Conservation (phyloP, 140 eudicot genomes). For the Artemisia princeps region DNA sequence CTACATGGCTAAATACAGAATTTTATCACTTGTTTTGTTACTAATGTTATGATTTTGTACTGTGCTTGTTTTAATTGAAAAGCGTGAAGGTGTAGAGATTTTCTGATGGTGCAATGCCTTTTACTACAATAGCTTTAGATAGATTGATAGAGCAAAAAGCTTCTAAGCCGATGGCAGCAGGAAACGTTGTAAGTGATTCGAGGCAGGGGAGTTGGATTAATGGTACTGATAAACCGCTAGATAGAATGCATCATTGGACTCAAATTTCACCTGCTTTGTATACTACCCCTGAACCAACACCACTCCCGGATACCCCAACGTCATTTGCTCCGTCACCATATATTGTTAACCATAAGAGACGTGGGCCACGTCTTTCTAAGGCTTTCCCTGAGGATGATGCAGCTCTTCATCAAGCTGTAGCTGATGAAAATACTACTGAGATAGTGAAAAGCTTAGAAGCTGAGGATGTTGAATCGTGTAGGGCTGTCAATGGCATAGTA, state of each 20-base stretch:
- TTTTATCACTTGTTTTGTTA: background rate
- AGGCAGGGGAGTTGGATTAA: constrained; percentile 34
- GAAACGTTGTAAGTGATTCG: constrained; percentile 29
- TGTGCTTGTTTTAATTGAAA: constrained; percentile 13
- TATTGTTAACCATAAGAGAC: constrained; percentile 74
- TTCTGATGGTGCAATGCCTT: constrained; percentile 57
- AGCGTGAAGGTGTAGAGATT: constrained; percentile 26
- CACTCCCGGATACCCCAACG: constrained; percentile 60
- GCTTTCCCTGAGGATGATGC: constrained; percentile 49
- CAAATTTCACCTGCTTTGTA: constrained; percentile 73
- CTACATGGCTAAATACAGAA: too few species aligned
- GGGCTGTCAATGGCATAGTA: constrained; percentile 17
- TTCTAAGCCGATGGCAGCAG: constrained; percentile 38
- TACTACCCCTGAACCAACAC: constrained; percentile 73
- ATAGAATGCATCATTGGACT: constrained; percentile 44
- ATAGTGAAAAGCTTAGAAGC: constrained; percentile 29
- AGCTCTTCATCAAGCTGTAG: constrained; percentile 22
- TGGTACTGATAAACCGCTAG: constrained; percentile 28
- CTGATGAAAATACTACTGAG: constrained; percentile 32
- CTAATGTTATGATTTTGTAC: constrained; percentile 9
- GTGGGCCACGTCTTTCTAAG: constrained; percentile 78
- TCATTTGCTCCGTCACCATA: constrained; percentile 74
- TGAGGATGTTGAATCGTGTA: constrained; percentile 30
- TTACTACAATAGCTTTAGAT: constrained; percentile 69
- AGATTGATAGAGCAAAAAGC: constrained; percentile 58